phyloP scores from a whole-genome alignment of 805 yeast species.

The Debaryomyces prosopidis region DNA sequence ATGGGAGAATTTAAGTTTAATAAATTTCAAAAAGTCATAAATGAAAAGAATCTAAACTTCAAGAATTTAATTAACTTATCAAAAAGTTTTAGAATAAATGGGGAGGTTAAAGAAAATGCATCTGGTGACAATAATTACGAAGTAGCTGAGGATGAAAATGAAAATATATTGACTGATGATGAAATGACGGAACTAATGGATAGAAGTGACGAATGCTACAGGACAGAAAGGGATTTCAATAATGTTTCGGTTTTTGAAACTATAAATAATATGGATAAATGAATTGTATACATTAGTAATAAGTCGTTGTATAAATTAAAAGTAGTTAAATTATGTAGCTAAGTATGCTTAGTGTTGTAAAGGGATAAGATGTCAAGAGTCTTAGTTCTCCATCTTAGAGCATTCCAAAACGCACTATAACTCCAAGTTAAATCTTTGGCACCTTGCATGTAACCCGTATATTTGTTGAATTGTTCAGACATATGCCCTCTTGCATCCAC shows the following conservation, averaged over 20 bases:
- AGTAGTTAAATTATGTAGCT: not conserved
- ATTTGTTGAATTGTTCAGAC: slow-evolving; percentile 86
- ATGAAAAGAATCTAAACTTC: slow-evolving; percentile 16
- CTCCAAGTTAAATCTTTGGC: slow-evolving; percentile 91
- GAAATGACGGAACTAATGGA: slow-evolving; percentile 46
- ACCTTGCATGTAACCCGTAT: slow-evolving; percentile 84
- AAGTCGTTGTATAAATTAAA: not conserved
- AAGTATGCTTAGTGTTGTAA: not conserved
- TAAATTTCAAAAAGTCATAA: slow-evolving; percentile 21
- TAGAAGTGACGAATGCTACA: slow-evolving; percentile 31
- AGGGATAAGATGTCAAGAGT: slow-evolving; percentile 19
- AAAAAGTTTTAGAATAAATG: slow-evolving; percentile 14
- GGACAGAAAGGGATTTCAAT: slow-evolving; percentile 18
- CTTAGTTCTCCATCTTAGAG: slow-evolving; percentile 62
- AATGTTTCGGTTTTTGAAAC: slow-evolving; percentile 40
- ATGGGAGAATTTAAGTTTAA: slow-evolving; percentile 40
- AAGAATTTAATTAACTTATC: slow-evolving; percentile 22
- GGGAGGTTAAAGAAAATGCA: slow-evolving; percentile 9
- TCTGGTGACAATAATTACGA: slow-evolving; percentile 10
- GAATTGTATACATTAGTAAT: slow-evolving; percentile 3
- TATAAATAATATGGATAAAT: slow-evolving; percentile 32
- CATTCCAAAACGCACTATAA: slow-evolving; percentile 72
- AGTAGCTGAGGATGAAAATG: slow-evolving; percentile 2
- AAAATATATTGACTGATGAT: slow-evolving; percentile 22
- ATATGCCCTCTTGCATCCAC: slow-evolving; percentile 67